These are phyloP conservation scores for Nigrospora sphaerica DNA, from an alignment of 2,329 filamentous ascomycete genomes.

Conservation along the genomic window DNA sequence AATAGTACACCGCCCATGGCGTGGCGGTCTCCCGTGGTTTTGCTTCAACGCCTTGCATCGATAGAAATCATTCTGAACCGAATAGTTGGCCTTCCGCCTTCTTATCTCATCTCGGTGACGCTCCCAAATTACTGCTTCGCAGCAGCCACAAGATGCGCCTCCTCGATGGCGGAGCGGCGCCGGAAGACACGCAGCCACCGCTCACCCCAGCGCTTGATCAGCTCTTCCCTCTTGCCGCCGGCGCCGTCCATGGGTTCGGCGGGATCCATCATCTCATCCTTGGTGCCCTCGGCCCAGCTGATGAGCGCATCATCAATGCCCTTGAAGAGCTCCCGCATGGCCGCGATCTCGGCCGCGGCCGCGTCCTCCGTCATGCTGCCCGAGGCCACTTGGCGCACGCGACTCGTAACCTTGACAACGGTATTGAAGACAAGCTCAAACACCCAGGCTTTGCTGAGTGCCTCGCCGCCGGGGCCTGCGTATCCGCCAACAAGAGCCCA, in stretches of 20 bases:
- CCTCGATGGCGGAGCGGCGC: constrained; percentile 77
- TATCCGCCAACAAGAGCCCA: constrained; percentile 69
- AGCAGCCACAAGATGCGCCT: constrained; percentile 36
- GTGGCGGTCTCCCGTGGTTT: too few relatives aligned
- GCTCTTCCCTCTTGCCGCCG: constrained; percentile 48
- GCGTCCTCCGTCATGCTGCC: constrained; percentile 49
- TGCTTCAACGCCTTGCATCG: too few relatives aligned
- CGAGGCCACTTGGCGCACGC: constrained; percentile 71
- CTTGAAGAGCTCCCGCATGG: constrained; percentile 74
- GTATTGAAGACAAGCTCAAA: constrained; percentile 90
- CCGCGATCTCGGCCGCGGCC: constrained; percentile 54
- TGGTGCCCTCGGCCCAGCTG: constrained; percentile 64
- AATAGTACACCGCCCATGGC: too few relatives aligned
- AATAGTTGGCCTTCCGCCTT: too few relatives aligned
- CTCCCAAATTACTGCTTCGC: neutral
- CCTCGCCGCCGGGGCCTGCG: constrained; percentile 48
- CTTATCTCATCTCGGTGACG: too few relatives aligned
- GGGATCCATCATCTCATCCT: constrained; percentile 68
- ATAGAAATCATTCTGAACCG: too few relatives aligned
- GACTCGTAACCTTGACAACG: constrained; percentile 80
- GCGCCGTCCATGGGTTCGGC: constrained; percentile 43
- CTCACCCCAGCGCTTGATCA: constrained; percentile 73
- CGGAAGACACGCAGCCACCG: constrained; percentile 83
- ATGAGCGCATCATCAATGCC: constrained; percentile 72
- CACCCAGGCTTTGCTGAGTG: constrained; percentile 66